Evolutionary conservation across 345 rosid species (phyloP).

Genomic region (Populus nigra): DNA sequence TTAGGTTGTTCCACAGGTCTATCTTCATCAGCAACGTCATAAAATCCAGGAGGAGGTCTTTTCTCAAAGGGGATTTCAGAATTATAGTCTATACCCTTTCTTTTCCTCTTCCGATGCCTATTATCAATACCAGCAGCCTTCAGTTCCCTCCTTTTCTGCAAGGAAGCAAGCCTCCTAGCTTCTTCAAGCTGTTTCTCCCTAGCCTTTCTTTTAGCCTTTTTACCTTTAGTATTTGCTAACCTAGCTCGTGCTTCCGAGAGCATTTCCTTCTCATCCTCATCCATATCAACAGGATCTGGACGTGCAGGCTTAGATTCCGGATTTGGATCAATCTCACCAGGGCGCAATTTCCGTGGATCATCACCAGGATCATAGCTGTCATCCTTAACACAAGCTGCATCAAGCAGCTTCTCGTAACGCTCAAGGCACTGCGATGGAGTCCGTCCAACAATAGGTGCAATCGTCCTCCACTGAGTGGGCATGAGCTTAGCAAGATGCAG

Average conservation of each 20-base stretch:
- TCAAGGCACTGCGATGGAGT: constrained; percentile 99
- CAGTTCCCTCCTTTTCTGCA: constrained; percentile 94
- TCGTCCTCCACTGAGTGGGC: constrained; percentile 99
- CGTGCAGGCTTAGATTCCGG: constrained; percentile 99
- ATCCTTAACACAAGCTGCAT: constrained; percentile 95
- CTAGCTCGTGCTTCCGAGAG: constrained; percentile 98
- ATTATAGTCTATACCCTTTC: constrained; percentile 96
- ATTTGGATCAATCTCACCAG: constrained; percentile 98
- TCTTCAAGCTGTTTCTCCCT: constrained; percentile 99
- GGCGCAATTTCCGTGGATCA: constrained; percentile 93
- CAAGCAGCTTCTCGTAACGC: constrained; percentile 94
- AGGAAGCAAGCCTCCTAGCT: constrained; percentile 98
- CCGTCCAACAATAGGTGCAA: constrained; percentile 98
- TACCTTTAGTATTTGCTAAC: constrained; percentile 90
- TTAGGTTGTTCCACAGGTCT: constrained; percentile 68
- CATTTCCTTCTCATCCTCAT: constrained; percentile 99
- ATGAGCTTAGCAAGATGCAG: constrained; percentile 98
- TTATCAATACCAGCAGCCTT: constrained; percentile 97
- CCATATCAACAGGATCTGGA: constrained; percentile 99
- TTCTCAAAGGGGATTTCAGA: constrained; percentile 98
- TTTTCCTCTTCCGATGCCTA: constrained; percentile 77
- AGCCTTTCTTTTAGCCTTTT: constrained; percentile 97
- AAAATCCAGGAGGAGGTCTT: constrained; percentile 92
- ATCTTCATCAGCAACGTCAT: constrained; percentile 85
- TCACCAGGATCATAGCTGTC: constrained; percentile 93